These are phyloP conservation scores for Paulownia fortunei DNA, from an alignment of 257 asterid species.

Conservation along the genomic window DNA sequence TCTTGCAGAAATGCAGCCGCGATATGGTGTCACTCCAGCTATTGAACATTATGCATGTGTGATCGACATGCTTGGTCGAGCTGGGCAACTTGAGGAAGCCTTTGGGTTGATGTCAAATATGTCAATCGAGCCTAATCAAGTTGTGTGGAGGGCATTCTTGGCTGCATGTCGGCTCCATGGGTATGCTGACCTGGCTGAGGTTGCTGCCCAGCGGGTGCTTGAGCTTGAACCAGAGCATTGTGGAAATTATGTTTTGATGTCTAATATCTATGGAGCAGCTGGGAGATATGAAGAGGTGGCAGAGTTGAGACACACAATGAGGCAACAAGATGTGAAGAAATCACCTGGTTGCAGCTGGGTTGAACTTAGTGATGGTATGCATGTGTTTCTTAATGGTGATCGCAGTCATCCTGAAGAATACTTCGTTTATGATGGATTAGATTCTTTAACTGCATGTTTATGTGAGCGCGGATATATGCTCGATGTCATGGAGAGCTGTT, in stretches of 20 bases:
- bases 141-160: slow-evolving; percentile 82
- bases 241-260: slow-evolving; percentile 80
- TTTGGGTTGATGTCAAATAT: slow-evolving; percentile 61
- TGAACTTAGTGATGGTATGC: slow-evolving; percentile 68
- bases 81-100: slow-evolving; percentile 73
- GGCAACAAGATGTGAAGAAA: slow-evolving; percentile 75
- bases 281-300: slow-evolving; percentile 76
- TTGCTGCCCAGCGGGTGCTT: slow-evolving; percentile 60
- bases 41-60: slow-evolving; percentile 82
- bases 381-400: slow-evolving; percentile 66
- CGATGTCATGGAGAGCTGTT: slow-evolving; percentile 49
- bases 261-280: slow-evolving; percentile 75
- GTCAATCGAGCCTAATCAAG: slow-evolving; percentile 68
- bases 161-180: slow-evolving; percentile 82
- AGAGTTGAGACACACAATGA: slow-evolving; percentile 72
- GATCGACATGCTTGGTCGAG: slow-evolving; percentile 91
- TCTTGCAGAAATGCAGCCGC: slow-evolving; percentile 63
- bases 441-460: slow-evolving; percentile 59
- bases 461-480: slow-evolving; percentile 46
- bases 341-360: slow-evolving; percentile 95
- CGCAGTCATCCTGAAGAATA: slow-evolving; percentile 56
- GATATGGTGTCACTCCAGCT: slow-evolving; percentile 58
- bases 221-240: slow-evolving; percentile 76
- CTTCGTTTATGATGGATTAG: slow-evolving; percentile 54
- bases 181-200: slow-evolving; percentile 61